phyloP scores from a whole-genome alignment of 2,329 filamentous ascomycete genomes.

The Saccharata proteae region DNA sequence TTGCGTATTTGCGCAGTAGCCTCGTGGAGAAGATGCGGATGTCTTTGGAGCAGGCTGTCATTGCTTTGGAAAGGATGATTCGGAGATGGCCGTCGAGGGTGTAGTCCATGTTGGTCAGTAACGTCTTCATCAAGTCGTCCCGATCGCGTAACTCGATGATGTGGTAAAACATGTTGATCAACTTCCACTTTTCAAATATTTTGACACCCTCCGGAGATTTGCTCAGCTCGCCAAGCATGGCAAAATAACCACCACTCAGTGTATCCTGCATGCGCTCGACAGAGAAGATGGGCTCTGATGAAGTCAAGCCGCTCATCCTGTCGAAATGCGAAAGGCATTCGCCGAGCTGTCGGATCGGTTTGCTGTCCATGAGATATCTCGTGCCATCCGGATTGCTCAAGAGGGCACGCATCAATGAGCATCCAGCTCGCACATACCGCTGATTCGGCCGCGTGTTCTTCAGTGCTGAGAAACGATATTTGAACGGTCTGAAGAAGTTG shows the following conservation, averaged over 20 bases:
- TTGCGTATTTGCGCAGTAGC: constrained; percentile 75
- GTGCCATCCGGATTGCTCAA: constrained; percentile 77
- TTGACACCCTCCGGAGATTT: constrained; percentile 70
- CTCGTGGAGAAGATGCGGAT: constrained; percentile 87
- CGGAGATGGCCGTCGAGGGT: constrained; percentile 72
- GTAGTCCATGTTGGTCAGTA: constrained; percentile 89
- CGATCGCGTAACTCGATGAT: constrained; percentile 86
- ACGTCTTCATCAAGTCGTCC: constrained; percentile 77
- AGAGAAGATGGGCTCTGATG: constrained; percentile 80
- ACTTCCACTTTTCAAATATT: constrained; percentile 90
- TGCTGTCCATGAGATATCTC: constrained; percentile 79
- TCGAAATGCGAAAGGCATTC: constrained; percentile 95
- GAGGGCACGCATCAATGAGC: constrained; percentile 74
- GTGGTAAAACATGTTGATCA: constrained; percentile 99
- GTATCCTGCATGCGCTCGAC: constrained; percentile 73
- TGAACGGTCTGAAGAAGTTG: constrained; percentile 94
- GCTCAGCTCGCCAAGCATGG: constrained; percentile 79
- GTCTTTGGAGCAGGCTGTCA: constrained; percentile 81
- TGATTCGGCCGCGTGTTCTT: constrained; percentile 87
- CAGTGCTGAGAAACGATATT: constrained; percentile 84
- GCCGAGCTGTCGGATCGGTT: constrained; percentile 82
- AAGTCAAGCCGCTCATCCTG: constrained; percentile 61
- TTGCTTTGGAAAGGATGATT: constrained; percentile 82
- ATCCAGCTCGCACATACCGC: constrained; percentile 83
- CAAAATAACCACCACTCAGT: constrained; percentile 84